A percentile compares a stretch with the other conserved stretches of the same genome.
phyloP scores from a whole-genome alignment of 257 asterid species.

The Primulina huaijiensis region DNA sequence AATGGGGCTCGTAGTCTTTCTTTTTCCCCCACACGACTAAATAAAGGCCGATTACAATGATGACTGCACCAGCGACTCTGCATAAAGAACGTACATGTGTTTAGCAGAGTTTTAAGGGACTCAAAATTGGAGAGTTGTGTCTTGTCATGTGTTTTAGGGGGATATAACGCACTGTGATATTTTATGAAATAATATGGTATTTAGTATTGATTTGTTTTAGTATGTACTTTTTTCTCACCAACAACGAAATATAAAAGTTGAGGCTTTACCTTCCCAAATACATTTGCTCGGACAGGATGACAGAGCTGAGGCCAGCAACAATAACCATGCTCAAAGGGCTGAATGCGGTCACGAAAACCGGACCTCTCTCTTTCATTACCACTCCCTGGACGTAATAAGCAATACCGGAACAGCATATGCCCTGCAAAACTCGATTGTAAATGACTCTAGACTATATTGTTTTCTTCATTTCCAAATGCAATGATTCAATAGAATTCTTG shows the following conservation, averaged over 20 bases:
- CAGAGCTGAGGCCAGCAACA: slow-evolving; percentile 79
- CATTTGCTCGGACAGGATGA: slow-evolving; percentile 68
- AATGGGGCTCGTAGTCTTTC: slow-evolving; percentile 36
- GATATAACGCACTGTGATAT: no score
- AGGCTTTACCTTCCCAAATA: slow-evolving; percentile 68
- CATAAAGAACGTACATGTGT: not conserved
- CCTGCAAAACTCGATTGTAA: slow-evolving; percentile 40
- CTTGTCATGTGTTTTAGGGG: no score
- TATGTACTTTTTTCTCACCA: no score
- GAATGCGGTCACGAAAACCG: slow-evolving; percentile 86
- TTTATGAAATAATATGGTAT: no score
- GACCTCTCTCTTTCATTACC: slow-evolving; percentile 80
- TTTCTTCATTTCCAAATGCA: not conserved
- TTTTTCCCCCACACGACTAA: slow-evolving; percentile 89
- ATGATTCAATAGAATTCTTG: no score
- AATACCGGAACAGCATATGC: slow-evolving; percentile 80
- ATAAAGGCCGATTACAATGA: slow-evolving; percentile 77
- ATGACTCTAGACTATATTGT: not conserved
- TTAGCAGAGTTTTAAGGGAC: not conserved
- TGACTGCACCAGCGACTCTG: slow-evolving; percentile 80
- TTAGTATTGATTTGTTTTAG: no score
- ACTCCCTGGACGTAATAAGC: slow-evolving; percentile 86
- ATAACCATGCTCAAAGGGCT: slow-evolving; percentile 85
- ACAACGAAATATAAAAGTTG: not conserved
- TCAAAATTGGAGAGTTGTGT: not conserved